Conservation (phyloP, 148 eudicot genomes). For the Rhododendron griersonianum region DNA sequence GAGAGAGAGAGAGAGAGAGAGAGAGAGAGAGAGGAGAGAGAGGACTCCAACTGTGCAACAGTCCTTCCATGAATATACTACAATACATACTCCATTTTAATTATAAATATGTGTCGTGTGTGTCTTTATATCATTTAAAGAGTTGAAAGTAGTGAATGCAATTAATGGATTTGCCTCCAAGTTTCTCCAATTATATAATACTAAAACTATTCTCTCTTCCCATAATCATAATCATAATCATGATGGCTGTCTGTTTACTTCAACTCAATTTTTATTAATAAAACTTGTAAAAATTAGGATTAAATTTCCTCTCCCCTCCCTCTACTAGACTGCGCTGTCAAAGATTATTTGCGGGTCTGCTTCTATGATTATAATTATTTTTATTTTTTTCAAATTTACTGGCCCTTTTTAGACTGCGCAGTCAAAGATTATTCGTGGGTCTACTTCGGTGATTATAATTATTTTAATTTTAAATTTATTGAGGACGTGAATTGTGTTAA, state of each 20-base stretch:
- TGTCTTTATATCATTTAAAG: conserved; percentile 19
- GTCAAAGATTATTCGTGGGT: background rate
- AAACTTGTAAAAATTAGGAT: background rate
- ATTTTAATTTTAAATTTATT: background rate
- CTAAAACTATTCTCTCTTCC: background rate
- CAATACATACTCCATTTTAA: background rate
- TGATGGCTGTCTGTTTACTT: background rate
- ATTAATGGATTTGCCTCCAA: conserved; percentile 36
- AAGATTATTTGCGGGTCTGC: background rate
- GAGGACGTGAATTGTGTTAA: background rate
- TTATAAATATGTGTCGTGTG: background rate
- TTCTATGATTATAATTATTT: background rate
- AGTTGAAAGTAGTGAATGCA: conserved; percentile 19
- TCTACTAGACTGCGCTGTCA: background rate
- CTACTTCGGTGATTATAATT: background rate
- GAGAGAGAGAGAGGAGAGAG: background rate
- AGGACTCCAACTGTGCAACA: too few species aligned
- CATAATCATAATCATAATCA: background rate
- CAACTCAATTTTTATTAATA: background rate
- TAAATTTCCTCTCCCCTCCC: background rate
- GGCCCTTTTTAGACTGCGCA: too few species aligned
- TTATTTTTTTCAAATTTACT: background rate
- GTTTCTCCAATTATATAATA: background rate
- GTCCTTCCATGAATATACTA: background rate
- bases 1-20: background rate